These are phyloP conservation scores for Trichoderma endophyticum DNA, from an alignment of 2,329 filamentous ascomycete species.

Conservation along the genomic window DNA sequence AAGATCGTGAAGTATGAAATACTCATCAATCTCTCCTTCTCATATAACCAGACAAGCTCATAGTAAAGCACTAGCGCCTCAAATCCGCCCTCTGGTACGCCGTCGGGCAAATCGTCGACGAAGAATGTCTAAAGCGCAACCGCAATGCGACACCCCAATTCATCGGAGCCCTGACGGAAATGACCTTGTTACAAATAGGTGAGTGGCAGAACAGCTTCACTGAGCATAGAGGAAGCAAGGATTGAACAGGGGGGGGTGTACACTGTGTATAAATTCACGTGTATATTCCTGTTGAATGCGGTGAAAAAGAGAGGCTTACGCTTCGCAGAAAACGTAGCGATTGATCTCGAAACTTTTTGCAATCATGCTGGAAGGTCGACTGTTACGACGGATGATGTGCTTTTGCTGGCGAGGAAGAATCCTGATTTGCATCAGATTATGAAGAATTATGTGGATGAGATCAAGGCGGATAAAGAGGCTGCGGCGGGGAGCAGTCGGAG, in stretches of 20 bases:
- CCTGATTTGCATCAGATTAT: constrained; percentile 78
- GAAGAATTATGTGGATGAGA: constrained; percentile 61
- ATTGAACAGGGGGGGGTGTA: background rate
- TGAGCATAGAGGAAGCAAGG: background rate
- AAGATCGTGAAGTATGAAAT: constrained; percentile 37
- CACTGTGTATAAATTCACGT: background rate
- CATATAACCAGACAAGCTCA: background rate
- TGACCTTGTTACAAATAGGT: constrained; percentile 87
- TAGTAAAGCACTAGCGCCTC: constrained; percentile 55
- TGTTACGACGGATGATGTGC: constrained; percentile 80
- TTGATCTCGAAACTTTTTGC: constrained; percentile 55
- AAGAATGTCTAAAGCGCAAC: constrained; percentile 60
- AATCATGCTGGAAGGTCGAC: constrained; percentile 79
- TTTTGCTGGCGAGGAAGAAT: constrained; percentile 83
- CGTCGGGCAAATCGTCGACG: constrained; percentile 83
- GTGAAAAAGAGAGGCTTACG: background rate
- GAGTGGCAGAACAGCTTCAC: background rate
- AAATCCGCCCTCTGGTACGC: constrained; percentile 83
- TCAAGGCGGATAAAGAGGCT: constrained; percentile 43
- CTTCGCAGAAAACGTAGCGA: constrained; percentile 53
- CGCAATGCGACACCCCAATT: constrained; percentile 90
- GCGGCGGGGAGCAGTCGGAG: constrained; percentile 29
- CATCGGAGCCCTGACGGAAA: constrained; percentile 79
- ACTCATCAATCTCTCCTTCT: background rate
- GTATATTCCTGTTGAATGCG: background rate